Evolutionary conservation across 2,329 filamentous ascomycete genomes (phyloP).

Genomic region (Ceratocystis albifundus): DNA sequence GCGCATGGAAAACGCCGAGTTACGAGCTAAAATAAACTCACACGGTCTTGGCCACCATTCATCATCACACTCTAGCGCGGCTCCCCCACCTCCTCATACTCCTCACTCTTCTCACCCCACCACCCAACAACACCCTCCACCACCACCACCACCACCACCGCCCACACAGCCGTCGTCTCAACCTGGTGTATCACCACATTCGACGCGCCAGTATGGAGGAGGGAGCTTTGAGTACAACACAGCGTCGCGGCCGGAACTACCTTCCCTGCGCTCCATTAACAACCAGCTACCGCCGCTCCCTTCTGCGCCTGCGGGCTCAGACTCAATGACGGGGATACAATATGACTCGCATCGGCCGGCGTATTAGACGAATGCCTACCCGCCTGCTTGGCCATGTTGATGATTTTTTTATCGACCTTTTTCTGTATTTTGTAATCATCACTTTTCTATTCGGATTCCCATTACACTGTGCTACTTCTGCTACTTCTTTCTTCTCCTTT

Average conservation of each 20-base stretch:
- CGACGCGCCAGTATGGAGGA: slow-evolving; percentile 27
- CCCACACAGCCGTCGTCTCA: slow-evolving; percentile 14
- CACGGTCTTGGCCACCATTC: slow-evolving; percentile 5
- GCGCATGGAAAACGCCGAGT: slow-evolving; percentile 39
- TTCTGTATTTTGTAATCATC: not conserved
- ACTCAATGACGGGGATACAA: slow-evolving; percentile 56
- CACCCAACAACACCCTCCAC: slow-evolving; percentile 19
- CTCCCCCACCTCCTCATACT: slow-evolving; percentile 27
- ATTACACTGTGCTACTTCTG: slow-evolving; percentile 11
- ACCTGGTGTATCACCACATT: slow-evolving; percentile 26
- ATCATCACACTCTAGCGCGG: slow-evolving; percentile 25
- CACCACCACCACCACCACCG: too few species aligned
- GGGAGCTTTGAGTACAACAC: slow-evolving; percentile 22
- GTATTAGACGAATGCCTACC: slow-evolving; percentile 4
- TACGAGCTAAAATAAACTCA: slow-evolving; percentile 31
- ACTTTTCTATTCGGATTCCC: slow-evolving; percentile 9
- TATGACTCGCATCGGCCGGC: slow-evolving; percentile 35
- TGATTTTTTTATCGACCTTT: not conserved
- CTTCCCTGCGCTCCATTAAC: slow-evolving; percentile 28
- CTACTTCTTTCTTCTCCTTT: slow-evolving; percentile 5
- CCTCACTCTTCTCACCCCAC: slow-evolving; percentile 24
- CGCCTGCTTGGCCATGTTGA: not conserved
- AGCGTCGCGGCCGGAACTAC: slow-evolving; percentile 40
- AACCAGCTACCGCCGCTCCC: slow-evolving; percentile 38
- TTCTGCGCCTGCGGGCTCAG: slow-evolving; percentile 35